Conservation (phyloP, 106 monocot species). For the Posidonia australis region DNA sequence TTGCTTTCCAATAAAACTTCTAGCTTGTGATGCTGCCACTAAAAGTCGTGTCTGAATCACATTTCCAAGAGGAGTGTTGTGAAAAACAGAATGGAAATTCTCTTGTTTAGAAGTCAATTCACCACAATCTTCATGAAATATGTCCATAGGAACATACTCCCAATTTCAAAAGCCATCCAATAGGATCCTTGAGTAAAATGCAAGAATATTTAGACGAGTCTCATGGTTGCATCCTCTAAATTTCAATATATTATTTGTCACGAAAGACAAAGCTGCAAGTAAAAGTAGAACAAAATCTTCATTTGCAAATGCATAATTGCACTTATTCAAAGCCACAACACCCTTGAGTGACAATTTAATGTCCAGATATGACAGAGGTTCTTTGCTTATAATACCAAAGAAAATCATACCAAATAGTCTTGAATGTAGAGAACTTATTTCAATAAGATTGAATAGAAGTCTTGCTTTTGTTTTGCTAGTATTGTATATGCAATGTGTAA, state of each 20-base stretch:
- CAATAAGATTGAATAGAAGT: slow-evolving; percentile 41
- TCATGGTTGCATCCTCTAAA: slow-evolving; percentile 17
- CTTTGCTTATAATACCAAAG: slow-evolving; percentile 31
- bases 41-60: slow-evolving; percentile 41
- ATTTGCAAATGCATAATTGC: slow-evolving; percentile 17
- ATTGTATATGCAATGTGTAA: slow-evolving; percentile 42
- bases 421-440: slow-evolving; percentile 55
- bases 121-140: slow-evolving; percentile 55
- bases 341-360: slow-evolving; percentile 3
- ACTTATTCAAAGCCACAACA: slow-evolving; percentile 3
- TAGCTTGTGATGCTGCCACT: too few species aligned
- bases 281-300: slow-evolving; percentile 58
- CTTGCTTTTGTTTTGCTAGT: slow-evolving; percentile 56
- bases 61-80: slow-evolving; percentile 58
- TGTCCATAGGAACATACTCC: slow-evolving; percentile 30
- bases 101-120: slow-evolving; percentile 13
- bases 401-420: slow-evolving; percentile 54
- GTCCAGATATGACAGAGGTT: slow-evolving; percentile 16
- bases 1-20: slow-evolving; percentile 83
- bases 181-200: slow-evolving; percentile 50
- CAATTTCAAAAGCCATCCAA: slow-evolving; percentile 59
- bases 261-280: slow-evolving; percentile 63
- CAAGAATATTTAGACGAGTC: slow-evolving; percentile 19
- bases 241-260: slow-evolving; percentile 15
- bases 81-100: slow-evolving; percentile 31